Evolutionary conservation across 306 rosid genomes (phyloP).

Genomic region (Lagenaria siceraria): DNA sequence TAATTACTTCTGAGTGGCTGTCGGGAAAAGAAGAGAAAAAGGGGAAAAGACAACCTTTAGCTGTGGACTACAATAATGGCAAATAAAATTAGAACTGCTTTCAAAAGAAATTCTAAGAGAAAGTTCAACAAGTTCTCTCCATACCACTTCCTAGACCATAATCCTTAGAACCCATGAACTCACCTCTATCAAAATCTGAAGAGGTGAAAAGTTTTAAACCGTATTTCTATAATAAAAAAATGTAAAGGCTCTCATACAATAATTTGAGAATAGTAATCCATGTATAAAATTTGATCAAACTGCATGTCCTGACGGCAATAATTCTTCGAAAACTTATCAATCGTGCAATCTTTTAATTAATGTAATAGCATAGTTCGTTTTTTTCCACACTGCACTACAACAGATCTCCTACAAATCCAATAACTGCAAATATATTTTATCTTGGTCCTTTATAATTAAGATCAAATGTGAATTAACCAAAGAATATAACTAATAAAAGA

Average conservation of each 20-base stretch:
- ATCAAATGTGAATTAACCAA: background rate
- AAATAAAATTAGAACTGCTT: background rate
- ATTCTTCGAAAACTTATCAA: background rate
- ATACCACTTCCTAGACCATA: background rate
- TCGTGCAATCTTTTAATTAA: background rate
- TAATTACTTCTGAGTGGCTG: constrained; percentile 51
- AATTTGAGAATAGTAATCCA: background rate
- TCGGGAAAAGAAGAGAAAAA: background rate
- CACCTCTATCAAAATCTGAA: background rate
- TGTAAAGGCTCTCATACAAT: background rate
- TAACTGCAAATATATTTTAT: background rate
- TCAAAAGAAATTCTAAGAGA: background rate
- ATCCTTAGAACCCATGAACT: background rate
- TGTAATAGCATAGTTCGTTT: background rate
- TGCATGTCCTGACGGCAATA: background rate
- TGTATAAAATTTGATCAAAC: background rate
- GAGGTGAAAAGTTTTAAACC: background rate
- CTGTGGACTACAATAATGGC: background rate
- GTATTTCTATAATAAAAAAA: background rate
- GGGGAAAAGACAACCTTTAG: background rate
- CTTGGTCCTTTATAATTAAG: background rate
- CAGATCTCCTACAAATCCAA: background rate
- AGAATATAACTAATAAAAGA: background rate
- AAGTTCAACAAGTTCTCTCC: constrained; percentile 1
- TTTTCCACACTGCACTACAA: background rate